These are phyloP conservation scores for Elsinoe fawcettii DNA, from an alignment of 2,329 filamentous ascomycete genomes.

Conservation along the genomic window DNA sequence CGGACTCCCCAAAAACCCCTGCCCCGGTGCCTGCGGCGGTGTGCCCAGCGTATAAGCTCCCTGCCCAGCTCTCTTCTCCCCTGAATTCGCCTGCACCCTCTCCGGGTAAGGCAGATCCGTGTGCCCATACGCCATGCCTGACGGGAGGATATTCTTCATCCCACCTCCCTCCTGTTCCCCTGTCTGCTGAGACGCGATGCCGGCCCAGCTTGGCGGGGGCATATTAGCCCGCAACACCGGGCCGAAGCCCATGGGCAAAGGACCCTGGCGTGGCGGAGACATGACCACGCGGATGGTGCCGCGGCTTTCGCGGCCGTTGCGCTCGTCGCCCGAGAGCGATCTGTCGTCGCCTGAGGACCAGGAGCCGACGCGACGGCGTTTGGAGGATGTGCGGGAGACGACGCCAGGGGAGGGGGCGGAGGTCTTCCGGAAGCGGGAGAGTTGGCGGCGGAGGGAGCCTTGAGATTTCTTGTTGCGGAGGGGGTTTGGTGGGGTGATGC, in stretches of 20 bases:
- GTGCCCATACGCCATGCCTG: background rate
- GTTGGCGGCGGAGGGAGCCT: constrained; percentile 25
- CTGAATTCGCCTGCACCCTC: background rate
- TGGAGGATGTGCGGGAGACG: constrained; percentile 35
- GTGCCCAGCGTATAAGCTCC: background rate
- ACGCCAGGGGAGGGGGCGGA: constrained; percentile 32
- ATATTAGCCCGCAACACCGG: constrained; percentile 10
- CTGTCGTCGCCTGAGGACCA: background rate
- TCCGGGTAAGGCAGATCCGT: constrained; percentile 3
- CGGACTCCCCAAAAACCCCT: background rate
- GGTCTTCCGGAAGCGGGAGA: constrained; percentile 7
- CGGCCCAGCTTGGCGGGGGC: background rate
- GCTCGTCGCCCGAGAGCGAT: background rate
- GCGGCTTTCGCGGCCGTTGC: background rate
- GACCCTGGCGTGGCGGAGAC: background rate
- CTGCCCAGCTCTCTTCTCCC: background rate
- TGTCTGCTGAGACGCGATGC: background rate
- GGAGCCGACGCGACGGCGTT: constrained; percentile 20
- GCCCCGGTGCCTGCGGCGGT: background rate
- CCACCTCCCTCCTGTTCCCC: background rate
- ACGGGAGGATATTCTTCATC: background rate
- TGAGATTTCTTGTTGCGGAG: constrained; percentile 27
- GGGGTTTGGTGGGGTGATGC: constrained; percentile 27
- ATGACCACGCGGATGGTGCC: constrained; percentile 14
- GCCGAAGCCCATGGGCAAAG: constrained; percentile 7